Evolutionary conservation across 1,284 basidiomycete genomes (phyloP), one percentile per base, ranked within the genome.

Genomic region (Microbotryomycetes sp.): DNA sequence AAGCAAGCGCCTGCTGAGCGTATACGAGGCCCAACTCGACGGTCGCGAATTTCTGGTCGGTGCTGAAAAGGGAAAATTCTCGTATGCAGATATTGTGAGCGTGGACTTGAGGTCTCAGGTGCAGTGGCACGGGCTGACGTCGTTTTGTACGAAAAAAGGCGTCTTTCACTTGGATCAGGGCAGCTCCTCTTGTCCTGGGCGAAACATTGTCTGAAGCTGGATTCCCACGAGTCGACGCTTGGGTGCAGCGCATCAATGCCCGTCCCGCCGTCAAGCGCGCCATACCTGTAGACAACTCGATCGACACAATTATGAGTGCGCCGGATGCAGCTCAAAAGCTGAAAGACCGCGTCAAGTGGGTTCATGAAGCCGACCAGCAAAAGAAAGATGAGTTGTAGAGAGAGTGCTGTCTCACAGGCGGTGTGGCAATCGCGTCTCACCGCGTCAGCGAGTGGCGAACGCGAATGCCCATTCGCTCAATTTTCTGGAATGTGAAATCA

Each of bases 1-100:
- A 78, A 86, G 86, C 3, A 84, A 84, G 73, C 82, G 89, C 29
- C 79, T 91, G 4, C 89, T 86, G 73, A 77, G 81, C 45, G 88
- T 91, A 9, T 80, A 91, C 57, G 84, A 91, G 67, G 81, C 82
- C 59, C 82, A 84, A 23, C 81, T 92, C 2, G 73, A 76, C 30
- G 73, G 59, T 13, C 35, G 62, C 16, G 71, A 75, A 5, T 91
- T 80, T 74, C 81, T 91, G 29, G 86, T 82, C 11, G 88, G 88
- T 13, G 76, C 82, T 29, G 84, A 82, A 0, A 76, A 78, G 54
- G 85, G 85, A 6, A 82, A 81, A 59, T 87, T 82, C 75, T 82
- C 79, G 47, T 77, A 76, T 18, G 79, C 78, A 82, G 85, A 2
- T 76, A 76, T 59, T 72, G 87, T 57, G 79, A 72, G 56, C 35